Percentiles rank a stretch among this genome's conserved stretches.
Conservation (phyloP, 495 filamentous ascomycete species). For the Lasiosphaeria miniovina region DNA sequence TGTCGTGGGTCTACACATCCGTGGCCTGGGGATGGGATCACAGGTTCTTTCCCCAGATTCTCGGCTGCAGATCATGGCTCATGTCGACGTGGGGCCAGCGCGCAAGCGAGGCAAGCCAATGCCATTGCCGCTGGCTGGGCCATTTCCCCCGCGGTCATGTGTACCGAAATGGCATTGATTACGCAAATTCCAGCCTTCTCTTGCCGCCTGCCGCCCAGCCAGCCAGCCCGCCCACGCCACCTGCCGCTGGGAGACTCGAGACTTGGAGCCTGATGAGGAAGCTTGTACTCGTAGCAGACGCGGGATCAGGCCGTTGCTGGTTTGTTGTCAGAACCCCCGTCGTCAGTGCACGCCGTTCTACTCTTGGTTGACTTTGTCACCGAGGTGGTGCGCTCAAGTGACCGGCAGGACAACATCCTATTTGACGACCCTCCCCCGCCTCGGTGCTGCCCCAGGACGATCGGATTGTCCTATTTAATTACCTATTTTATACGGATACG, state of each 20-base stretch:
- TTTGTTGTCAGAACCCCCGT: too few relatives aligned
- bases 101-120: not conserved
- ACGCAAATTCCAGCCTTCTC: not conserved
- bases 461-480: too few relatives aligned
- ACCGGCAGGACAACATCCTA: not conserved
- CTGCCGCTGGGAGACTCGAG: conserved; percentile 1
- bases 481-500: too few relatives aligned
- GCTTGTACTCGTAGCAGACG: conserved; percentile 1
- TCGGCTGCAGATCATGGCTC: conserved; percentile 7
- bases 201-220: not conserved
- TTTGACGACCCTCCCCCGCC: too few relatives aligned
- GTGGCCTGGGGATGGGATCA: conserved; percentile 16
- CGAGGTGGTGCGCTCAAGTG: conserved; percentile 1
- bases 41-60: conserved; percentile 13
- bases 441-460: too few relatives aligned
- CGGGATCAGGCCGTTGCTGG: not conserved
- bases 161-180: not conserved
- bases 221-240: not conserved
- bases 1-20: not conserved
- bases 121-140: not conserved
- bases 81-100: not conserved
- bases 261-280: conserved; percentile 17
- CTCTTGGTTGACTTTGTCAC: not conserved
- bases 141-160: not conserved
- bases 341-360: too few relatives aligned